A percentile compares a stretch with the other conserved stretches of the same genome.
phyloP scores from a whole-genome alignment of 768 basidiomycete genomes.

The Mycena vulgaris region DNA sequence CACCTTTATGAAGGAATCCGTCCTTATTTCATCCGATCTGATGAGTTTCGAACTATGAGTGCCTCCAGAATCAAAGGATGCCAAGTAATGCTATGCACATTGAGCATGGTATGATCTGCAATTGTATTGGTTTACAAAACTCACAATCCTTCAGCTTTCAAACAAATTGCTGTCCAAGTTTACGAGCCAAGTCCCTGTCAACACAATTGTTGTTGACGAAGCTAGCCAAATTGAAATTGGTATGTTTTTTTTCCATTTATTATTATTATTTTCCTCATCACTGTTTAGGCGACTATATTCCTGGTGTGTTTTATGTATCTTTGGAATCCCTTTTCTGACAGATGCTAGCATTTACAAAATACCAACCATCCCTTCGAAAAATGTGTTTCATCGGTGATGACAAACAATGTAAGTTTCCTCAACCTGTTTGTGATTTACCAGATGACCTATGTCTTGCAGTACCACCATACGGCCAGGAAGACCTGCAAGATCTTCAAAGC shows the following conservation, averaged over 20 bases:
- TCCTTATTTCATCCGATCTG: constrained; percentile 68
- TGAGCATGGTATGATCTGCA: constrained; percentile 67
- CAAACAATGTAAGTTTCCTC: constrained; percentile 67
- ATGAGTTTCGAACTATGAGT: constrained; percentile 48
- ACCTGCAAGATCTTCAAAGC: constrained; percentile 74
- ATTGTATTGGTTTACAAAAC: not conserved
- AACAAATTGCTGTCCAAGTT: constrained; percentile 52
- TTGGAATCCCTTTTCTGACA: not conserved
- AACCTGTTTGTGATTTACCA: constrained; percentile 34
- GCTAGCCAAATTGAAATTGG: constrained; percentile 79
- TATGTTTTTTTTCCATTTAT: constrained; percentile 48
- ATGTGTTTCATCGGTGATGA: constrained; percentile 77
- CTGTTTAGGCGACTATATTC: constrained; percentile 39
- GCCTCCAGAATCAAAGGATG: constrained; percentile 51
- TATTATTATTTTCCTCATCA: constrained; percentile 40
- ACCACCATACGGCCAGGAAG: constrained; percentile 85
- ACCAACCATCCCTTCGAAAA: constrained; percentile 61
- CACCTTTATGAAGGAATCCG: constrained; percentile 73
- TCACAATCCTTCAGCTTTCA: constrained; percentile 57
- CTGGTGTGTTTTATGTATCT: constrained; percentile 19
- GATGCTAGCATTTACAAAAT: constrained; percentile 55
- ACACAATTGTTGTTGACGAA: constrained; percentile 74
- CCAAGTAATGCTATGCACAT: constrained; percentile 80
- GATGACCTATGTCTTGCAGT: constrained; percentile 59
- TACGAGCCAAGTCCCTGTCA: constrained; percentile 56